These are phyloP conservation scores for Astragalus glycyphyllos DNA, from an alignment of 306 rosid genomes.

Conservation along the genomic window DNA sequence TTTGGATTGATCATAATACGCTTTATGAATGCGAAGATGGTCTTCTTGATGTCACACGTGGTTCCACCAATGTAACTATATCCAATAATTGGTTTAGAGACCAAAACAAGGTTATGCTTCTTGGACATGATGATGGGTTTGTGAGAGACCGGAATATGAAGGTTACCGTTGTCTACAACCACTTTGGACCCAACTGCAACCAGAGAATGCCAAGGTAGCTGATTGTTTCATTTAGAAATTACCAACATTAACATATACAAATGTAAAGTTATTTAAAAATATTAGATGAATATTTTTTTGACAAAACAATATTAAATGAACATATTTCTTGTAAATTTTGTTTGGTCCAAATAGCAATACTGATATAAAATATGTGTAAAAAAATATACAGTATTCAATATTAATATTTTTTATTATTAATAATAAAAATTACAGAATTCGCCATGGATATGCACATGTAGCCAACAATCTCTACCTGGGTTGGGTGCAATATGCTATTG, in stretches of 20 bases:
- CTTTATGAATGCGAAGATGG: slow-evolving; percentile 46
- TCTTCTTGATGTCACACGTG: slow-evolving; percentile 46
- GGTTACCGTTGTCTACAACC: slow-evolving; percentile 47
- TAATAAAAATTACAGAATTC: slow-evolving; percentile 35
- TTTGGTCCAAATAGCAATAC: no score
- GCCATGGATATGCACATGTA: slow-evolving; percentile 53
- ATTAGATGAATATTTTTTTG: not conserved
- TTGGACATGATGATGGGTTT: slow-evolving; percentile 51
- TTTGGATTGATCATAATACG: slow-evolving; percentile 53
- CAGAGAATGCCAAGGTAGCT: slow-evolving; percentile 48
- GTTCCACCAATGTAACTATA: slow-evolving; percentile 48
- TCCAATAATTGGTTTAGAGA: slow-evolving; percentile 49
- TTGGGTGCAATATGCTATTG: slow-evolving; percentile 53
- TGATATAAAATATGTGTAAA: no score
- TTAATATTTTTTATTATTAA: no score
- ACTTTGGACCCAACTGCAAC: slow-evolving; percentile 49
- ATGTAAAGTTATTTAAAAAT: not conserved
- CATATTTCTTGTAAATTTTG: not conserved
- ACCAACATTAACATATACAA: not conserved
- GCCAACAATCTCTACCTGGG: slow-evolving; percentile 52
- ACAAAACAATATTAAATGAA: not conserved
- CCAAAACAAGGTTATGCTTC: slow-evolving; percentile 54
- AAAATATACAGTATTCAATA: no score
- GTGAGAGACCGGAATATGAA: slow-evolving; percentile 46
- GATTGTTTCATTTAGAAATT: not conserved